phyloP scores from a whole-genome alignment of 768 basidiomycete genomes.

The Calocera viscosa region DNA sequence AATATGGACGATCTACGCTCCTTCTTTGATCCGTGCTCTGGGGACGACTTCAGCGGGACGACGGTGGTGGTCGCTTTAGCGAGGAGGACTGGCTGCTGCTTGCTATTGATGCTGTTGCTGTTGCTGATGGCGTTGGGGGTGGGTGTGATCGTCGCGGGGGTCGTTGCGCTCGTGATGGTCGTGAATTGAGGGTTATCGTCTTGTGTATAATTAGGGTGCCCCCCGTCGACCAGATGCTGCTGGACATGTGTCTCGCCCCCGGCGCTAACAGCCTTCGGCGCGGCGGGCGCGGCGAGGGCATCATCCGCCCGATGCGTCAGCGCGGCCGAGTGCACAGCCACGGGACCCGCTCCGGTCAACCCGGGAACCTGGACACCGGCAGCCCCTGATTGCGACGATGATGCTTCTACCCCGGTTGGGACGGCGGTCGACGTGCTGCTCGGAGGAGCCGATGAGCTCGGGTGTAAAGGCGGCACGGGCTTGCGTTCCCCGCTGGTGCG shows the following conservation, averaged over 20 bases:
- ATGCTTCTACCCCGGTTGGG: background rate
- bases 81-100: slow-evolving; percentile 1
- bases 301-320: background rate
- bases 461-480: background rate
- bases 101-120: background rate
- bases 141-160: background rate
- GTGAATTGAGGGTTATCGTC: background rate
- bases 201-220: background rate
- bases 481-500: background rate
- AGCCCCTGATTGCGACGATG: background rate
- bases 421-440: background rate
- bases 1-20: background rate
- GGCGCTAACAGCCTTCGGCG: background rate
- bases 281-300: background rate
- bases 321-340: background rate
- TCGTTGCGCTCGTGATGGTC: background rate
- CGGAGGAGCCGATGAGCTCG: background rate
- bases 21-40: background rate
- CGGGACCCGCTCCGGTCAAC: background rate
- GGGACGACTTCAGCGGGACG: background rate
- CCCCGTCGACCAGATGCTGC: background rate
- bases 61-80: background rate
- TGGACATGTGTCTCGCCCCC: background rate
- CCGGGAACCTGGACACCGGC: background rate
- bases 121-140: background rate